phyloP scores from a whole-genome alignment of 805 yeast species.

The Cyberlindnera galapagoensis region DNA sequence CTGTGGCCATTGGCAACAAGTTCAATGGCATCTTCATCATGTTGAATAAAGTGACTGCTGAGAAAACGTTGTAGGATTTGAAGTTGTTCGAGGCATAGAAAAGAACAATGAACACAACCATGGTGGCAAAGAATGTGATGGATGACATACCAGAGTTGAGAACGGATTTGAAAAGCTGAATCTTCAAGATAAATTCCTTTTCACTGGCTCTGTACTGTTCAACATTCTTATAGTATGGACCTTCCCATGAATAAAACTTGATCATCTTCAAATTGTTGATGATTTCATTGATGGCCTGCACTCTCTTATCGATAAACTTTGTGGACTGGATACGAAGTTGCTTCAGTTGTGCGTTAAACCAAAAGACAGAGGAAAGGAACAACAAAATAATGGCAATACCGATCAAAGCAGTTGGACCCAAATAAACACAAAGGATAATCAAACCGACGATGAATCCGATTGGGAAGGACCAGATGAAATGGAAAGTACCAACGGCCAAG shows the following conservation, averaged over 20 bases:
- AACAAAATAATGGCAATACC: slow-evolving; percentile 57
- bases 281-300: slow-evolving; percentile 70
- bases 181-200: slow-evolving; percentile 49
- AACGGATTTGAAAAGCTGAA: slow-evolving; percentile 60
- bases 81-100: slow-evolving; percentile 35
- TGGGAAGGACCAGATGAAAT: slow-evolving; percentile 59
- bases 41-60: slow-evolving; percentile 66
- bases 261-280: slow-evolving; percentile 73
- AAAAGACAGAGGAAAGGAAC: slow-evolving; percentile 34
- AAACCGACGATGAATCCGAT: slow-evolving; percentile 56
- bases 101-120: slow-evolving; percentile 63
- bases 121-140: slow-evolving; percentile 43
- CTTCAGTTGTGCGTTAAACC: slow-evolving; percentile 46
- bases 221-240: slow-evolving; percentile 58
- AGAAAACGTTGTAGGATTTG: slow-evolving; percentile 59
- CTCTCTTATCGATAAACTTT: slow-evolving; percentile 67
- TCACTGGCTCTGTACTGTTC: slow-evolving; percentile 53
- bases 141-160: slow-evolving; percentile 61
- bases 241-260: slow-evolving; percentile 90
- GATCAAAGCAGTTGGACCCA: slow-evolving; percentile 68
- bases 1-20: slow-evolving; percentile 59
- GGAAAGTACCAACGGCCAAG: slow-evolving; percentile 64
- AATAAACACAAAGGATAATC: slow-evolving; percentile 54
- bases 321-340: slow-evolving; percentile 51
- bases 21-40: slow-evolving; percentile 53